These are phyloP conservation scores for Endocladia muricata DNA, from an alignment of 31 red algal species.

Conservation along the genomic window DNA sequence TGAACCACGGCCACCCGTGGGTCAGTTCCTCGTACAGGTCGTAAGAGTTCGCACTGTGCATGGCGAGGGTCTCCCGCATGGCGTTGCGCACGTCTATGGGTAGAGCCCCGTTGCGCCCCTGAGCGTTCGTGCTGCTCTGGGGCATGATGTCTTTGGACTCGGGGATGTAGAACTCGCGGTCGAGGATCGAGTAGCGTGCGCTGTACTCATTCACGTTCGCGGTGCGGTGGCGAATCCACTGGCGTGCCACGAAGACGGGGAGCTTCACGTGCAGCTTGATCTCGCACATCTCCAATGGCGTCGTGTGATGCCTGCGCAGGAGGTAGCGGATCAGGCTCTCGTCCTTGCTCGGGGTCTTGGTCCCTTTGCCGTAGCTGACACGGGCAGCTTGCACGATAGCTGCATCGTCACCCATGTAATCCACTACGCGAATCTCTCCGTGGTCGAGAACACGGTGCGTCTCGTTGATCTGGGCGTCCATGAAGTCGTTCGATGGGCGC, in stretches of 20 bases:
- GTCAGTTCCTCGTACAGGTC: neutral
- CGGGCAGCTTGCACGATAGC: slow-evolving; percentile 18
- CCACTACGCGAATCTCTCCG: slow-evolving; percentile 3
- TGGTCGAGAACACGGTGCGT: slow-evolving; percentile 16
- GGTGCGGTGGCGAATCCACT: slow-evolving; percentile 27
- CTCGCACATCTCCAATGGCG: slow-evolving; percentile 5
- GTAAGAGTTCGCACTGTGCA: too few species aligned
- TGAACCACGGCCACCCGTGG: neutral
- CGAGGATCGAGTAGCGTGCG: neutral
- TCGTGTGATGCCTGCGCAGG: slow-evolving; percentile 6
- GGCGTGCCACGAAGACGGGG: slow-evolving; percentile 1
- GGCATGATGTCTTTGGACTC: neutral
- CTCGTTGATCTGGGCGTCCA: too few species aligned
- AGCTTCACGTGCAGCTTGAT: slow-evolving; percentile 7
- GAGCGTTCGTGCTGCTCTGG: slow-evolving; percentile 1
- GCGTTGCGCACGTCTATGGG: neutral
- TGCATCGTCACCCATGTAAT: slow-evolving; percentile 7
- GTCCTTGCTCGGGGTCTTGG: neutral
- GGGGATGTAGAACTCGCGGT: too few species aligned
- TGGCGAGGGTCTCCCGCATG: too few species aligned
- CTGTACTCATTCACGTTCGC: slow-evolving; percentile 13
- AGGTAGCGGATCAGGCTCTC: slow-evolving; percentile 6
- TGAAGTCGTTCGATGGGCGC: too few species aligned
- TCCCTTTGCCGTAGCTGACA: neutral
- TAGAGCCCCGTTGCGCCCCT: neutral